Base-by-base conservation (phyloP, 129 eudicot genomes). In the Oenanthe sinensis region DNA sequence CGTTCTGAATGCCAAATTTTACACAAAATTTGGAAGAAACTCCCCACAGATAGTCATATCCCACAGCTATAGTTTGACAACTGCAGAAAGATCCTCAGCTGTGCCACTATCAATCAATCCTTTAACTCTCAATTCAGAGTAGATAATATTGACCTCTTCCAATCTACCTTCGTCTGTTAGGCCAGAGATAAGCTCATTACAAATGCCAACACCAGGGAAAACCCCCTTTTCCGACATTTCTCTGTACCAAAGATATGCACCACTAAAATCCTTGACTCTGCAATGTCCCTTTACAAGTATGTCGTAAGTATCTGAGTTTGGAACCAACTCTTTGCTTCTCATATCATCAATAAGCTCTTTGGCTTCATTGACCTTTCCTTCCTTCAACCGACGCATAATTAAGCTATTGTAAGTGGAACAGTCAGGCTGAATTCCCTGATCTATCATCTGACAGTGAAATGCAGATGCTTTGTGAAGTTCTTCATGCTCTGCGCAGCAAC, bases 321-420 rank as follows among this genome's bases (percentile, higher is more conserved):
- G 82, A 72, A 50, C 82, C 42, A 80, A 48, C 17, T 76, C 82
- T 39, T 43, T 80, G 12, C 49, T 75, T 54, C 55, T 54, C 78
- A 80, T 80, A 43, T 80, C 77, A 54, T 80, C 47, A 40, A 80
- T 50, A 72, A 80, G 73, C 30, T 80, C 78, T 67, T 72, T 52
- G 30, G 82, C 67, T 80, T 80, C 77, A 46, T 80, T 28, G 20
- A 71, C 12, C 37, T 80, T 80, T 55, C 78, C 82, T 39, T 71
- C 70, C 39, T 72, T 72, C 70, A 80, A 73, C 48, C 46, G 26
- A 30, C 77, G 36, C 50, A 39, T 72, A 30, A 80, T 80, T 63
- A 80, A 80, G 82, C 82, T 49, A 80, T 71, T 72, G 78, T 80
- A 80, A 63, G 82, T 80, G 50, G 14, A 50, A 54, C 72, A 33